Conservation (phyloP, 805 yeast genomes). For the Scheffersomyces spartinae region DNA sequence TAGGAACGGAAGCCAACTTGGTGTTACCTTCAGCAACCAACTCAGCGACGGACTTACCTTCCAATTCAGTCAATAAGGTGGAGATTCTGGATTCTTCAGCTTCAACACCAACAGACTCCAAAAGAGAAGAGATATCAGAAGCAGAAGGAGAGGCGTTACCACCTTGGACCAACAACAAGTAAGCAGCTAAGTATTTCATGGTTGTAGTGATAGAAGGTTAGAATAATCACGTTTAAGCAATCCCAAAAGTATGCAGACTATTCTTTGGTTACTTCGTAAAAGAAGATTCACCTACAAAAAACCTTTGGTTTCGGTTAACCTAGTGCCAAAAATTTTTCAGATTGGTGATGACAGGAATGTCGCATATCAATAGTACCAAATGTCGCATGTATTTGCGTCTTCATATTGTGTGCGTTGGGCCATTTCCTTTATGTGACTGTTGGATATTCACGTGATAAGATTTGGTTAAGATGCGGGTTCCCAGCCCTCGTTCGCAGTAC, state of each 20-base stretch:
- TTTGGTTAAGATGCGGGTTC: too few relatives aligned
- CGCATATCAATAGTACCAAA: background rate
- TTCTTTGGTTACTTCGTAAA: constrained; percentile 16
- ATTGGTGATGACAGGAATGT: background rate
- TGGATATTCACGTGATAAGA: too few relatives aligned
- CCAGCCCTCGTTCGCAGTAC: too few relatives aligned
- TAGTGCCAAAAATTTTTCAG: too few relatives aligned
- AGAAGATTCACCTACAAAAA: constrained; percentile 5
- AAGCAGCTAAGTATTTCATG: constrained; percentile 91
- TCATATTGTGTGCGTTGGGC: too few relatives aligned
- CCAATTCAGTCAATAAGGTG: constrained; percentile 60
- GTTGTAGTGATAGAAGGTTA: constrained; percentile 10
- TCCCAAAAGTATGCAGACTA: constrained; percentile 24
- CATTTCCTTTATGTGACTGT: too few relatives aligned
- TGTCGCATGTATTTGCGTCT: background rate
- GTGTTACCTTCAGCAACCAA: constrained; percentile 71
- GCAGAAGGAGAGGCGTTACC: constrained; percentile 78
- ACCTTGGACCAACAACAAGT: constrained; percentile 80
- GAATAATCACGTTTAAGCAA: constrained; percentile 38
- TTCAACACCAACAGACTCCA: constrained; percentile 71
- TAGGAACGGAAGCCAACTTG: constrained; percentile 72
- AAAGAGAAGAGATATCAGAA: constrained; percentile 59
- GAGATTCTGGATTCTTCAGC: constrained; percentile 69
- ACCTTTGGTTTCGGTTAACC: background rate
- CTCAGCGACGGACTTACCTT: constrained; percentile 66